Evolutionary conservation across 116 monocot genomes (phyloP), one percentile per base, ranked within the genome.

Genomic region (Dioscorea cayenensis): DNA sequence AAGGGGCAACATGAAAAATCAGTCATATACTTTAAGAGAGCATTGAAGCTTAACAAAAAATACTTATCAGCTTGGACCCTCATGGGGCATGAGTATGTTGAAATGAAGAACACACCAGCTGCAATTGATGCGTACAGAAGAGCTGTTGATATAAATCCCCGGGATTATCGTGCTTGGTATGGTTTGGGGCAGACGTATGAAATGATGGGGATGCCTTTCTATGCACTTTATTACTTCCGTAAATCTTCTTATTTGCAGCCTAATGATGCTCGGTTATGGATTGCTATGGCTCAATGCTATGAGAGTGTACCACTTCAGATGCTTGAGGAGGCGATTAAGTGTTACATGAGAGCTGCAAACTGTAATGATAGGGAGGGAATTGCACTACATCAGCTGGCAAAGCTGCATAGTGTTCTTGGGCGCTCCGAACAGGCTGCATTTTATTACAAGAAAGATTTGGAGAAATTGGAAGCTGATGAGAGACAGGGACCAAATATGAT

Each of bases 81-180:
- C 4, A 95, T 95, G 95, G 95, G 95, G 36, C 95, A 95, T 75
- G 92, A 95, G 72, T 95, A 84, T 80, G 97, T 97, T 51, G 97
- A 97, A 63, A 93, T 97, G 93, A 97, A 97, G 82, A 97, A 97
- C 77, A 93, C 93, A 32, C 97, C 97, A 59, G 90, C 97, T 71
- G 97, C 97, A 49, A 93, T 97, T 71, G 97, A 97, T 72, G 93
- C 93, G 5, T 93, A 95, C 60, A 28, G 92, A 48, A 75, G 92
- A 71, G 95, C 95, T 37, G 89, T 92, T 50, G 95, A 92, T 70
- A 92, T 95, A 83, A 95, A 95, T 65, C 87, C 92, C 29, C 78
- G 92, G 36, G 95, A 95, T 66, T 92, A 82, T 64, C 81, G 92
- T 61, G 95, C 95, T 28, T 95, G 95, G 92, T 95, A 95, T 78